Percentiles rank a stretch among this genome's conserved stretches.
These are phyloP conservation scores for Vitis hybrid DNA, from an alignment of 177 flowering plant genomes.

Conservation along the genomic window DNA sequence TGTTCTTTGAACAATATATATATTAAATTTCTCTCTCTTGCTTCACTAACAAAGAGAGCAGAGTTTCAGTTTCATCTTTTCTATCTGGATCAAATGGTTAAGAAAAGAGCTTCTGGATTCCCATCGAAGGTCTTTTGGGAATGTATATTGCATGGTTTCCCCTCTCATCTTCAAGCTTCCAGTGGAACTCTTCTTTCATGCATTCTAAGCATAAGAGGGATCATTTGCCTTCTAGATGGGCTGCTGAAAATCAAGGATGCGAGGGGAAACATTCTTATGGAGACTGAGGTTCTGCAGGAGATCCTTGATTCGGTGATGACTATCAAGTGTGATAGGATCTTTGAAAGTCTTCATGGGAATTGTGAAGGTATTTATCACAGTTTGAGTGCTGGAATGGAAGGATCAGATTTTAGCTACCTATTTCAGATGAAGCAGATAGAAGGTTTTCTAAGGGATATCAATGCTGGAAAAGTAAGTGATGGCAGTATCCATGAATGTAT, in stretches of 20 bases:
- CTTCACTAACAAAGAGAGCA: too few relatives aligned
- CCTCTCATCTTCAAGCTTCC: slow-evolving; percentile 41
- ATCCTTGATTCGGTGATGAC: slow-evolving; percentile 67
- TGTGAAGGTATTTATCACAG: slow-evolving; percentile 59
- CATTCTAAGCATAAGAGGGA: slow-evolving; percentile 55
- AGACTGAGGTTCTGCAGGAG: slow-evolving; percentile 39
- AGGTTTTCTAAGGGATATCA: slow-evolving; percentile 42
- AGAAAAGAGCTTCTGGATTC: slow-evolving; percentile 47
- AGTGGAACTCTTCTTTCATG: slow-evolving; percentile 78
- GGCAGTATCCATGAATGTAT: slow-evolving; percentile 49
- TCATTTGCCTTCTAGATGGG: slow-evolving; percentile 47
- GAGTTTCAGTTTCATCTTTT: too few relatives aligned
- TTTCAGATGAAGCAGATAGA: slow-evolving; percentile 70
- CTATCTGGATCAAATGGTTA: slow-evolving; percentile 32
- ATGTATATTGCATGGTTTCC: slow-evolving; percentile 83
- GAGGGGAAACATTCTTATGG: slow-evolving; percentile 29
- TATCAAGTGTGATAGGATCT: slow-evolving; percentile 65
- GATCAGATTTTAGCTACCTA: slow-evolving; percentile 42
- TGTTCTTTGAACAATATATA: too few relatives aligned
- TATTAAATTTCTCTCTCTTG: too few relatives aligned
- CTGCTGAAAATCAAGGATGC: slow-evolving; percentile 43
- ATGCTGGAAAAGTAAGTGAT: slow-evolving; percentile 34
- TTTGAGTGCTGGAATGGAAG: slow-evolving; percentile 37
- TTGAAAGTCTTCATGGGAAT: slow-evolving; percentile 53
- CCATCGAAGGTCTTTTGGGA: slow-evolving; percentile 41